Evolutionary conservation across 164 flowering plant species (phyloP), one percentile per base, ranked within the genome.

Genomic region (Aristolochia californica): DNA sequence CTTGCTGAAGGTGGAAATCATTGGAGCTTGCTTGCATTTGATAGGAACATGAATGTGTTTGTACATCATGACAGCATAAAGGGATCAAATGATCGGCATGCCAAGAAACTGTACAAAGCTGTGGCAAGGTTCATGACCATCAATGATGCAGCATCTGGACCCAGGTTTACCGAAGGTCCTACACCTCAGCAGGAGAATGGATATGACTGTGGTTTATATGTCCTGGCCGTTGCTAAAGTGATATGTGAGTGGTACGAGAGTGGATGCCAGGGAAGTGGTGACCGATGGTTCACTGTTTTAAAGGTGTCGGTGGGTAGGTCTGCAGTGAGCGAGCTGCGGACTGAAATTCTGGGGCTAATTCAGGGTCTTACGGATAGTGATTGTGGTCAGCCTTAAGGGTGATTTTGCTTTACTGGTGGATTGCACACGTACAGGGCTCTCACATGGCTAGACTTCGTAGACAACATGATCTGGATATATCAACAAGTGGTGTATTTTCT

Each of bases 21-120:
- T 60, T 91, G 98, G 98, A 91, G 94, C 72, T 72, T 87, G 59
- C 88, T 88, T 61, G 95, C 66, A 18, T 88, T 64, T 57, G 66
- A 73, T 40, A 77, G 83, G 66, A 54, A 56, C 13, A 57, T 66
- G n/a, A 75, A 77, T 43, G 56, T 60, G 4, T 91, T 84, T 68
- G 77, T 83, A 43, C 95, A 91, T 69, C 90, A 82, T 61, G 97
- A 88, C 63, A 82, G 91, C 69, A 23, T 27, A 23, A 55, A 66
- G 15, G 79, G 82, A 27, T 40, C 52, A 21, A 87, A 91, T 28
- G 51, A 20, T 11, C 14, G 27, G 17, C 65, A 72, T 55, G 91
- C 89, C 5, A 72, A 44, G 61, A 66, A 55, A 38, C 78, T 91
- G 13, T 87, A 71, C 24, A 58, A 60, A 12, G 61, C 73, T 66